Base-by-base conservation (phyloP, 2,329 filamentous ascomycete genomes). In the Aspergillus glaucus region DNA sequence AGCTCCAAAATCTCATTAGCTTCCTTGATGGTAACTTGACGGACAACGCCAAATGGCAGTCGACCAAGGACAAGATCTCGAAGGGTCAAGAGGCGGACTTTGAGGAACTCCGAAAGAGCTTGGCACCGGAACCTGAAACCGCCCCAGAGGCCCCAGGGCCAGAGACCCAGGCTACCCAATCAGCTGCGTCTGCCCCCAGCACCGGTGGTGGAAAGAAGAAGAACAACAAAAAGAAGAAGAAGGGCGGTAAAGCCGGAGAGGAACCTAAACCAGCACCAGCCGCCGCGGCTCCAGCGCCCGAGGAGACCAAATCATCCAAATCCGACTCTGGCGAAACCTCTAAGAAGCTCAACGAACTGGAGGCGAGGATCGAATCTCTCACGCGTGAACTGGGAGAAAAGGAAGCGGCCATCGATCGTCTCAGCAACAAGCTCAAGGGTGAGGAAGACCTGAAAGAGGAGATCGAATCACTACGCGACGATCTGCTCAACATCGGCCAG, bases 141-240 rank as follows among this genome's bases (percentile, higher is more conserved):
- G 53, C 53, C 7, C 64, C 58, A 37, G 49, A 56, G n/a, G 51
- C 44, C 8, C 37, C 59, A 12, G 55, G 55, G 42, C 28, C 56
- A 14, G 48, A 62, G 39, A 49, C 42, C 8, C 62, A 60, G 46
- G 43, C 55, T 19, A 42, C 55, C 15, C 50, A 49, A 34, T 39
- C 56, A 1, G 22, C 56, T 14, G 47, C 48, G 3, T 50, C 59
- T 15, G 57, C 59, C 26, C 45, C 59, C 9, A 59, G 57, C 14
- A 62, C 65, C 3, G 63, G 69, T 12, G 68, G 62, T 12, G 67
- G 74, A 9, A 72, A 72, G 50, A 92, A 90, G 71, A 94, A 88
- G 69, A 94, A 88, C 69, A 94, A 90, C 55, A 88, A 88, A 65
- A 95, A 92, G 75, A 95, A 94, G 79, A 87, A 85, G 70, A 92